Evolutionary conservation across 1,139 yeast genomes (phyloP).

Genomic region (Hansenula sp.): DNA sequence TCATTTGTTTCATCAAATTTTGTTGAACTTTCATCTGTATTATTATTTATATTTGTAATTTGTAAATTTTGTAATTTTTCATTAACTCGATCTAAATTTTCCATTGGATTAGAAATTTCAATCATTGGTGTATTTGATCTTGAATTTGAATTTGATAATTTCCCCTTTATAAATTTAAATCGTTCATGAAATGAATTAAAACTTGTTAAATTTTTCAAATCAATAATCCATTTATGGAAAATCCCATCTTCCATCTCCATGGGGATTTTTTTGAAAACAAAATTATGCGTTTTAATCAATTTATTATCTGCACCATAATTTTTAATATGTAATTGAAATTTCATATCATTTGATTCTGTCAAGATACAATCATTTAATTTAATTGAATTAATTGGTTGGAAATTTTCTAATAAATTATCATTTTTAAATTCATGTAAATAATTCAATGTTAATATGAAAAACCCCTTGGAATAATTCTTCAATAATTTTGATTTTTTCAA

Average conservation of each 20-base stretch:
- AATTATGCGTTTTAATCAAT: slow-evolving; percentile 11
- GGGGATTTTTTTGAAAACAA: slow-evolving; percentile 21
- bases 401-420: slow-evolving; percentile 55
- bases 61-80: slow-evolving; percentile 40
- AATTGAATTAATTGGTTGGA: slow-evolving; percentile 36
- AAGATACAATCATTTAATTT: slow-evolving; percentile 35
- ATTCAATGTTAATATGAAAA: slow-evolving; percentile 71
- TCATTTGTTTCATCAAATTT: too few relatives aligned
- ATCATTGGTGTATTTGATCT: slow-evolving; percentile 17
- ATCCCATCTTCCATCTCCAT: slow-evolving; percentile 31
- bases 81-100: slow-evolving; percentile 24
- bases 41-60: not conserved
- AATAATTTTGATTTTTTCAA: slow-evolving; percentile 59
- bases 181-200: slow-evolving; percentile 31
- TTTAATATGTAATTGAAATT: slow-evolving; percentile 22
- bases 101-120: slow-evolving; percentile 19
- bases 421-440: slow-evolving; percentile 70
- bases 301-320: not conserved
- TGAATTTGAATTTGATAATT: slow-evolving; percentile 8
- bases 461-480: slow-evolving; percentile 60
- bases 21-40: not conserved
- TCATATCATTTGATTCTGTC: slow-evolving; percentile 30
- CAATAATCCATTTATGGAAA: slow-evolving; percentile 42
- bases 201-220: slow-evolving; percentile 36
- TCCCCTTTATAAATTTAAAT: slow-evolving; percentile 27